Conservation (phyloP, 306 rosid genomes). For the Hylodesmum podocarpum region DNA sequence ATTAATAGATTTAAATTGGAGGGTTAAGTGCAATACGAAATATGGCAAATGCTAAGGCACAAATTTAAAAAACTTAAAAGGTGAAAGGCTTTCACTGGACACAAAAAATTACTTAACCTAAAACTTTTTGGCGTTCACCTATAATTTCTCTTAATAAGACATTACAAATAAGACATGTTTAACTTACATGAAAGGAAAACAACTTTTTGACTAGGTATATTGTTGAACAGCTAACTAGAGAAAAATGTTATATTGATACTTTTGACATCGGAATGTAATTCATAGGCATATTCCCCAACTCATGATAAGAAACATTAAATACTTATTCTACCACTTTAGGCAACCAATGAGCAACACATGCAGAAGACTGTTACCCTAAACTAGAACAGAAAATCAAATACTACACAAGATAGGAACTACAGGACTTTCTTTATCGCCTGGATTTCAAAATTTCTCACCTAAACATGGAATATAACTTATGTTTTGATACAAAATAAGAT, state of each 20-base stretch:
- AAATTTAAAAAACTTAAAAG: too few species aligned
- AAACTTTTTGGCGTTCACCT: too few species aligned
- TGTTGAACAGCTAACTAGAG: constrained; percentile 6
- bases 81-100: too few species aligned
- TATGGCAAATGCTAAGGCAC: too few species aligned
- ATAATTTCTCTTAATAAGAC: too few species aligned
- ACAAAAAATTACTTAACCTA: too few species aligned
- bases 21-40: not conserved
- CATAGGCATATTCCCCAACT: constrained; percentile 5
- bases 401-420: constrained; percentile 32
- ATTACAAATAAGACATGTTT: not conserved
- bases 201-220: not conserved
- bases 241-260: constrained; percentile 6
- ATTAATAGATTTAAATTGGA: not conserved
- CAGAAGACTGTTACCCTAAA: constrained; percentile 22
- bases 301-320: constrained; percentile 13
- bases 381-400: constrained; percentile 6
- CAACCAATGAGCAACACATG: constrained; percentile 23
- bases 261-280: not conserved
- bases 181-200: not conserved
- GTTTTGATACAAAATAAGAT: constrained; percentile 16
- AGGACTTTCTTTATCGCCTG: not conserved
- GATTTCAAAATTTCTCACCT: constrained; percentile 36
- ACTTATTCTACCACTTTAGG: constrained; percentile 28
- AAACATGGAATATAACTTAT: constrained; percentile 22